Evolutionary conservation across 371 early-diverging fungal genomes (phyloP).

Genomic region (Encephalitozoon romaleae): DNA sequence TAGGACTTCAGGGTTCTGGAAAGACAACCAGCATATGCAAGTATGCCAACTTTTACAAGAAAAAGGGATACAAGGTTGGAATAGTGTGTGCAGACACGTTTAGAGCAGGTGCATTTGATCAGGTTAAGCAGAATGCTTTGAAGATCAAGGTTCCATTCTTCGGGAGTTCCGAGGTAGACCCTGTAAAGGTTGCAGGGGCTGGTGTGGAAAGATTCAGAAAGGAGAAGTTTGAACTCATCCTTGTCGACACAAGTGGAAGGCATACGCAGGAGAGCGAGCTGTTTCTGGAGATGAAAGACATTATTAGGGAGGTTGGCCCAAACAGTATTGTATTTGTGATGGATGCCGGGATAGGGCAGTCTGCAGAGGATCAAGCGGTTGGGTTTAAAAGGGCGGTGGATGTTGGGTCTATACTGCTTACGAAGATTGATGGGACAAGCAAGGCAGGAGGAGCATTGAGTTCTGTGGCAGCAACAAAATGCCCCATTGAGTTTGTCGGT

Average conservation of each 20-base stretch:
- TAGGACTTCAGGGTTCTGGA: constrained; percentile 95
- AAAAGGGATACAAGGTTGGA: constrained; percentile 88
- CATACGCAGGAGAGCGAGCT: constrained; percentile 92
- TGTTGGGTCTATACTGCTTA: constrained; percentile 91
- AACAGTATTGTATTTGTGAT: constrained; percentile 90
- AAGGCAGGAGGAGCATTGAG: constrained; percentile 98
- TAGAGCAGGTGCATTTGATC: constrained; percentile 99
- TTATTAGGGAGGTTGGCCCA: constrained; percentile 73
- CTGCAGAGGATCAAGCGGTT: constrained; percentile 84
- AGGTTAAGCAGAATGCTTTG: constrained; percentile 93
- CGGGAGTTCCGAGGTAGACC: constrained; percentile 83
- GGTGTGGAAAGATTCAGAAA: constrained; percentile 88
- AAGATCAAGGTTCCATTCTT: constrained; percentile 93
- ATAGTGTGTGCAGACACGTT: constrained; percentile 98
- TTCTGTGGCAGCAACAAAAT: constrained; percentile 90
- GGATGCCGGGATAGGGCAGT: constrained; percentile 98
- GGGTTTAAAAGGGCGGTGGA: constrained; percentile 89
- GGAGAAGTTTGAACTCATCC: constrained; percentile 89
- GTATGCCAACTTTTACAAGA: constrained; percentile 83
- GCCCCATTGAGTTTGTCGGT: constrained; percentile 93
- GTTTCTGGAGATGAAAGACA: constrained; percentile 95
- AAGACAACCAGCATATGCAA: constrained; percentile 98
- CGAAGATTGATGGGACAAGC: constrained; percentile 97
- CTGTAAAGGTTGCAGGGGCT: constrained; percentile 79
- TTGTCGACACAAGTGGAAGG: constrained; percentile 96